Percentiles rank a stretch among this genome's conserved stretches.
These are phyloP conservation scores for Glycyrrhiza uralensis DNA, from an alignment of 306 rosid species.

Conservation along the genomic window DNA sequence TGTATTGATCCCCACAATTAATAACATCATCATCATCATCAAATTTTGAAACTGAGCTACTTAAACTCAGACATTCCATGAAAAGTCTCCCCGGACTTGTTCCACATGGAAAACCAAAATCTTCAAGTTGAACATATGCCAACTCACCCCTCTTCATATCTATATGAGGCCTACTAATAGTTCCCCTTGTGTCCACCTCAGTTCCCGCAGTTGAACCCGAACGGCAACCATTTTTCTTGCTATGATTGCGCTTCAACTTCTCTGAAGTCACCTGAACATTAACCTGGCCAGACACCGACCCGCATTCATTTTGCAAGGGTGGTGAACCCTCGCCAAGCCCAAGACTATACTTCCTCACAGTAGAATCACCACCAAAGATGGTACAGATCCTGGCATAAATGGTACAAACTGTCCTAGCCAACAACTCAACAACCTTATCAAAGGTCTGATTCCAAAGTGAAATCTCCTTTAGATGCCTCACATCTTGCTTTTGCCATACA, in stretches of 20 bases:
- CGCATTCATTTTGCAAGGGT: constrained; percentile 30
- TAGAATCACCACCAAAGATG: constrained; percentile 63
- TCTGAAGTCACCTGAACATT: constrained; percentile 33
- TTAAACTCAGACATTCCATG: constrained; percentile 87
- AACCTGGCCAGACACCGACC: constrained; percentile 32
- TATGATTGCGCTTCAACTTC: constrained; percentile 40
- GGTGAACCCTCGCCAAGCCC: constrained; percentile 45
- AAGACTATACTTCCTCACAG: constrained; percentile 26
- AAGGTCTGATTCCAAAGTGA: constrained; percentile 88
- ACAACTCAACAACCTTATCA: constrained; percentile 87
- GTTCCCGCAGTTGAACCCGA: constrained; percentile 37
- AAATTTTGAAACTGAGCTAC: constrained; percentile 66
- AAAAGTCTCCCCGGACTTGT: constrained; percentile 86
- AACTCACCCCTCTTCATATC: constrained; percentile 55
- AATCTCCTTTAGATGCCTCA: constrained; percentile 74
- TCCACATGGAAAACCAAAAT: constrained; percentile 77
- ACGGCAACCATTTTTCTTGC: constrained; percentile 36
- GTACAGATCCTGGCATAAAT: constrained; percentile 64
- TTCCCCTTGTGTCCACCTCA: constrained; percentile 34
- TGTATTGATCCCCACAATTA: constrained; percentile 40
- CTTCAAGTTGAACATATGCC: constrained; percentile 58
- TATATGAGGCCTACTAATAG: constrained; percentile 38
- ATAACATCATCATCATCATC: constrained; percentile 39
- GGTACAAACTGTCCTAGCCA: constrained; percentile 94
- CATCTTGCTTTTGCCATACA: constrained; percentile 83